Evolutionary conservation across 768 basidiomycete species (phyloP).

Genomic region (Boletellus ananiceps): DNA sequence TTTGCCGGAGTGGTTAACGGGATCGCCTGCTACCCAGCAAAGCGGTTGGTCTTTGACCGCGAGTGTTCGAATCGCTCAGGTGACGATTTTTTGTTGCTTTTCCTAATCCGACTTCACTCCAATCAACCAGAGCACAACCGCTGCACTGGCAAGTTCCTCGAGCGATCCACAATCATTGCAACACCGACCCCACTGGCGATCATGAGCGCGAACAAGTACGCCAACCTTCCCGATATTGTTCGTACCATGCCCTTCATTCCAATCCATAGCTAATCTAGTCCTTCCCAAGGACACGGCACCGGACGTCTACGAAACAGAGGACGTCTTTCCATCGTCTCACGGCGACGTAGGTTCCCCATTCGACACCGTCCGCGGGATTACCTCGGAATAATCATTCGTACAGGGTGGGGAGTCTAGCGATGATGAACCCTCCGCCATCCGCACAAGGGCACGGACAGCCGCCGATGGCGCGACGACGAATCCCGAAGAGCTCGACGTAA

Average conservation of each 20-base stretch:
- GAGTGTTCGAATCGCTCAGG: slow-evolving; percentile 61
- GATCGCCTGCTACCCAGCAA: slow-evolving; percentile 64
- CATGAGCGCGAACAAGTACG: slow-evolving; percentile 77
- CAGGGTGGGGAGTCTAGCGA: slow-evolving; percentile 65
- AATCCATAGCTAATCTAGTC: slow-evolving; percentile 1
- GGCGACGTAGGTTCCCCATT: slow-evolving; percentile 42
- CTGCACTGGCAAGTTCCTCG: too few relatives aligned
- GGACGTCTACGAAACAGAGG: slow-evolving; percentile 91
- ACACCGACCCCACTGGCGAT: background rate
- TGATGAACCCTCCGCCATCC: slow-evolving; percentile 50
- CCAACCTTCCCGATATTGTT: slow-evolving; percentile 89
- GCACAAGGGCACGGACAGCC: slow-evolving; percentile 26
- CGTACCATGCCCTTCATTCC: slow-evolving; percentile 24
- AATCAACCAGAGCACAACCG: too few relatives aligned
- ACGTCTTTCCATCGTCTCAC: slow-evolving; percentile 54
- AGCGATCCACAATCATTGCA: too few relatives aligned
- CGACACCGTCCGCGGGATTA: background rate
- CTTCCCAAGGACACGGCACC: slow-evolving; percentile 74
- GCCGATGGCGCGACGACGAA: slow-evolving; percentile 34
- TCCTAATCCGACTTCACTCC: too few relatives aligned
- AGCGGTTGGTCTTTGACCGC: slow-evolving; percentile 61
- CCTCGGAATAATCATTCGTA: slow-evolving; percentile 11
- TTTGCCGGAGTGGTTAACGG: slow-evolving; percentile 96
- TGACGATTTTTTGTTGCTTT: slow-evolving; percentile 40
- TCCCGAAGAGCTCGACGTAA: slow-evolving; percentile 67